Conservation (phyloP, 345 rosid species). For the Euphorbia peplus region DNA sequence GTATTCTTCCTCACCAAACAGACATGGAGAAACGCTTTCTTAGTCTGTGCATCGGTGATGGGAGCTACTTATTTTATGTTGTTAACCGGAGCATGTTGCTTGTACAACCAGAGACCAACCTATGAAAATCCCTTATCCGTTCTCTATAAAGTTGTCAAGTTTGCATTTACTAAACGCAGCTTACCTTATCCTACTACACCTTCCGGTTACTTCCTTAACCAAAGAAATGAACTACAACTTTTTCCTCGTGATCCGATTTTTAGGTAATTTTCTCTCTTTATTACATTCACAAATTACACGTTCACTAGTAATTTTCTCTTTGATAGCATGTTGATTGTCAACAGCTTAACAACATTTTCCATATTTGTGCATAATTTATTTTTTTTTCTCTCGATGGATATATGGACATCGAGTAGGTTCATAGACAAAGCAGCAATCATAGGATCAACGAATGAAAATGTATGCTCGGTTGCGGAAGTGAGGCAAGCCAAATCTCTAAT, state of each 20-base stretch:
- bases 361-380: too few species aligned
- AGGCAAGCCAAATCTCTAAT: not conserved
- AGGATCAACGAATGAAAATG: not conserved
- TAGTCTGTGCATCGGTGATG: not conserved
- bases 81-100: not conserved
- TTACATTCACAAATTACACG: too few species aligned
- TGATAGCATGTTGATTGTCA: too few species aligned
- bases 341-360: too few species aligned
- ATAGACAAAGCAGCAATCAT: conserved; percentile 3
- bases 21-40: not conserved
- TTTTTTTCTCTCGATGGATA: too few species aligned
- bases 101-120: not conserved
- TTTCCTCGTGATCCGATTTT: too few species aligned
- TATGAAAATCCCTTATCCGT: not conserved
- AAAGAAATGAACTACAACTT: too few species aligned
- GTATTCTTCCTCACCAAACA: not conserved
- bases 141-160: not conserved
- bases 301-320: too few species aligned
- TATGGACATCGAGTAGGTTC: not conserved
- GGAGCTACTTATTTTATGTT: not conserved
- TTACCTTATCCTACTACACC: not conserved
- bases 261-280: too few species aligned
- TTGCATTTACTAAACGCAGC: not conserved
- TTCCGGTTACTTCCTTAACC: too few species aligned
- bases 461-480: not conserved